Conservation (phyloP, 2,329 filamentous ascomycete genomes). For the Diaporthe sp. region DNA sequence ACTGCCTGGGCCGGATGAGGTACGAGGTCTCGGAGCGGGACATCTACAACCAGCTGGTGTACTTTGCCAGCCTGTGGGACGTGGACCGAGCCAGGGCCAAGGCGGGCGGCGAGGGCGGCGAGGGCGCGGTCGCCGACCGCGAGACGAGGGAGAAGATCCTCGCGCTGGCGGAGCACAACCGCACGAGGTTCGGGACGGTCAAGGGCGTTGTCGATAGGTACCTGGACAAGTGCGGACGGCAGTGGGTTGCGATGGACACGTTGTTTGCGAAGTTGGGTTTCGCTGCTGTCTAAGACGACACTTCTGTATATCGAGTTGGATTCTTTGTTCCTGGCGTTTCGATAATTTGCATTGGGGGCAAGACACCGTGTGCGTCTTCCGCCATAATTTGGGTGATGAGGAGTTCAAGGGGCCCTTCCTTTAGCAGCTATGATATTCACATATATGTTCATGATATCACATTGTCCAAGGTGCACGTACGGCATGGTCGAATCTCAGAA, state of each 20-base stretch:
- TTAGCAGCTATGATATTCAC: background rate
- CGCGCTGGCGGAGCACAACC: slow-evolving; percentile 85
- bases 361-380: background rate
- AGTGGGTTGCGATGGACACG: slow-evolving; percentile 94
- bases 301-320: background rate
- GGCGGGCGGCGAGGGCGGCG: slow-evolving; percentile 56
- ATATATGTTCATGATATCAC: background rate
- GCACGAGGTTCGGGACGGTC: slow-evolving; percentile 80
- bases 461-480: background rate
- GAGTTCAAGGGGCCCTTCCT: background rate
- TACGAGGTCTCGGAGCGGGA: slow-evolving; percentile 91
- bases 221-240: slow-evolving; percentile 88
- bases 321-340: background rate
- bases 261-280: slow-evolving; percentile 80
- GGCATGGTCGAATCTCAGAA: no score
- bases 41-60: slow-evolving; percentile 94
- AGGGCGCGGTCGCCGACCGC: slow-evolving; percentile 48
- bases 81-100: slow-evolving; percentile 80
- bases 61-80: slow-evolving; percentile 88
- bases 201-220: slow-evolving; percentile 85
- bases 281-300: slow-evolving; percentile 42
- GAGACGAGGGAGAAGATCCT: slow-evolving; percentile 75
- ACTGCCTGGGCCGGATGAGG: slow-evolving; percentile 87
- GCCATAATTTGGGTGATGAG: slow-evolving; percentile 7
- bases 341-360: slow-evolving; percentile 8